Percentiles rank a stretch among this genome's conserved stretches.
Conservation (phyloP, 129 eudicot genomes). For the Flaveria trinervia region DNA sequence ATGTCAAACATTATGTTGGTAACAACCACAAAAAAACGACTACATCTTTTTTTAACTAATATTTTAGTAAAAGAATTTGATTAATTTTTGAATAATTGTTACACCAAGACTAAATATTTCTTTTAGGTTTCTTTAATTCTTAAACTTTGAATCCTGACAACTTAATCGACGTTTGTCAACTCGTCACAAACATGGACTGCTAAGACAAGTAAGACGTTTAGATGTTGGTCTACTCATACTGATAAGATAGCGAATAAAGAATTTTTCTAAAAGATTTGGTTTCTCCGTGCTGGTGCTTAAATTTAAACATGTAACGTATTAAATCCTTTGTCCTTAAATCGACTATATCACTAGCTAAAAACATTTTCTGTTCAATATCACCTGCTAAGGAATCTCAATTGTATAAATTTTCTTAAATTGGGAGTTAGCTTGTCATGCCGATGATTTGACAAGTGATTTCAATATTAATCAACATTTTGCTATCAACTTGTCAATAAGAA, state of each 20-base stretch:
- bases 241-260: background rate
- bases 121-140: background rate
- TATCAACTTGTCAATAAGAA: conserved; percentile 1
- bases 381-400: background rate
- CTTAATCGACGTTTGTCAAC: background rate
- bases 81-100: background rate
- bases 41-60: background rate
- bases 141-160: background rate
- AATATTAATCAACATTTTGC: background rate
- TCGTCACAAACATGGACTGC: background rate
- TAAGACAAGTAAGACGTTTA: background rate
- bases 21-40: background rate
- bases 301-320: background rate
- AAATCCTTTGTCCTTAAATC: background rate
- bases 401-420: background rate
- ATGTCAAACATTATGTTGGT: background rate
- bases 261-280: background rate
- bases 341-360: background rate
- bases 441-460: conserved; percentile 1
- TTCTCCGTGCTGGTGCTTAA: background rate
- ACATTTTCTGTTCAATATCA: background rate
- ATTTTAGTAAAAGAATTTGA: background rate
- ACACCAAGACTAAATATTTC: background rate
- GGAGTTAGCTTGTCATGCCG: background rate
- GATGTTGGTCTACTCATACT: background rate